Percentiles rank a stretch among this genome's conserved stretches.
phyloP scores from a whole-genome alignment of 164 flowering plant species.

The Cinnamomum micranthum region DNA sequence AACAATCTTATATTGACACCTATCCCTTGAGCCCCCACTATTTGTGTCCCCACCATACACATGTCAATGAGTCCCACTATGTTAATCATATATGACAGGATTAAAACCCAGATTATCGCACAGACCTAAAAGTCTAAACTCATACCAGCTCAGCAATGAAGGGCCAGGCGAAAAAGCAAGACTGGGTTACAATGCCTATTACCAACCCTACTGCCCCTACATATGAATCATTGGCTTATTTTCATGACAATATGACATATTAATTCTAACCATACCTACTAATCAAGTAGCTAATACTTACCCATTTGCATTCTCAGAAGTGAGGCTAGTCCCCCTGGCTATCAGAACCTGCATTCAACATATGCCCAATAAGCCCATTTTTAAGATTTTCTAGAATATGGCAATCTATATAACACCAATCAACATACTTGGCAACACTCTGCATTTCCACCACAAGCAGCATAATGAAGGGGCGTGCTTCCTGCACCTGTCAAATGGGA shows the following conservation, averaged over 20 bases:
- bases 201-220: neutral
- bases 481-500: constrained; percentile 64
- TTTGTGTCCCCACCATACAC: too few species aligned
- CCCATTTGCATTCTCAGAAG: constrained; percentile 82
- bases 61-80: neutral
- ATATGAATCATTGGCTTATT: neutral
- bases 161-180: neutral
- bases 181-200: neutral
- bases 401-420: neutral
- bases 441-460: constrained; percentile 92
- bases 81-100: too few species aligned
- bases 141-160: neutral
- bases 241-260: neutral
- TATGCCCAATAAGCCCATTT: neutral
- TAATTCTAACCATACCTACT: neutral
- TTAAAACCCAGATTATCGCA: neutral
- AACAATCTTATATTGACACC: too few species aligned
- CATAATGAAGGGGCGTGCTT: constrained; percentile 94
- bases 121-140: neutral
- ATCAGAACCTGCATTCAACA: constrained; percentile 55
- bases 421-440: constrained; percentile 87
- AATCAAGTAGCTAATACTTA: constrained; percentile 24
- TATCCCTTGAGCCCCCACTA: too few species aligned
- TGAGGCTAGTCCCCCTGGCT: constrained; percentile 68
- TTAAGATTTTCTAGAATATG: neutral